phyloP scores from a whole-genome alignment of 257 asterid genomes.

The Haberlea rhodopensis region DNA sequence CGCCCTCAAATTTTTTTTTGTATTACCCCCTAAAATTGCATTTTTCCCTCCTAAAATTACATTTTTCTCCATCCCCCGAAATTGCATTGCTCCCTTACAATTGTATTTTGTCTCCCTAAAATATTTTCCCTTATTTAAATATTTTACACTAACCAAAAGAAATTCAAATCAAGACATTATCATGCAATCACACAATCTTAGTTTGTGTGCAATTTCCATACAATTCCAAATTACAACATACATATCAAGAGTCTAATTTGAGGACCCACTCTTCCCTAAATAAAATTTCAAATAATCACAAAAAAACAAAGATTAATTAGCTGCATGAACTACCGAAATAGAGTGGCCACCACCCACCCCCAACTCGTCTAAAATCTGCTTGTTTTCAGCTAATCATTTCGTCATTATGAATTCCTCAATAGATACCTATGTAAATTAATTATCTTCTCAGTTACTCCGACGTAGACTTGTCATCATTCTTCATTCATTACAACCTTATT shows the following conservation, averaged over 20 bases:
- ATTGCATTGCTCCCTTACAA: too few relatives aligned
- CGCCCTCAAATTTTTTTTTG: too few relatives aligned
- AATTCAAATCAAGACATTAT: slow-evolving; percentile 31
- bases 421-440: slow-evolving; percentile 29
- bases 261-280: slow-evolving; percentile 34
- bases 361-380: slow-evolving; percentile 30
- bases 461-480: slow-evolving; percentile 30
- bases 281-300: slow-evolving; percentile 8
- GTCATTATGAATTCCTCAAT: slow-evolving; percentile 25
- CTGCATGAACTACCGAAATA: slow-evolving; percentile 63
- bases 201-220: slow-evolving; percentile 33
- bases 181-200: slow-evolving; percentile 42
- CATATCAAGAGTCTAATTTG: slow-evolving; percentile 19
- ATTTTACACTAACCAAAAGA: slow-evolving; percentile 6
- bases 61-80: too few relatives aligned
- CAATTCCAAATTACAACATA: slow-evolving; percentile 13
- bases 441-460: slow-evolving; percentile 31
- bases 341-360: slow-evolving; percentile 56
- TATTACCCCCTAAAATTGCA: too few relatives aligned
- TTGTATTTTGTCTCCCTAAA: too few relatives aligned
- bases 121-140: too few relatives aligned
- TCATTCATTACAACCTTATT: slow-evolving; percentile 13
- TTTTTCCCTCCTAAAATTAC: too few relatives aligned
- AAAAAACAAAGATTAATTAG: slow-evolving; percentile 36
- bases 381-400: slow-evolving; percentile 36